phyloP scores from a whole-genome alignment of 1,284 basidiomycete species.

The Cutaneotrichosporon dermatis region DNA sequence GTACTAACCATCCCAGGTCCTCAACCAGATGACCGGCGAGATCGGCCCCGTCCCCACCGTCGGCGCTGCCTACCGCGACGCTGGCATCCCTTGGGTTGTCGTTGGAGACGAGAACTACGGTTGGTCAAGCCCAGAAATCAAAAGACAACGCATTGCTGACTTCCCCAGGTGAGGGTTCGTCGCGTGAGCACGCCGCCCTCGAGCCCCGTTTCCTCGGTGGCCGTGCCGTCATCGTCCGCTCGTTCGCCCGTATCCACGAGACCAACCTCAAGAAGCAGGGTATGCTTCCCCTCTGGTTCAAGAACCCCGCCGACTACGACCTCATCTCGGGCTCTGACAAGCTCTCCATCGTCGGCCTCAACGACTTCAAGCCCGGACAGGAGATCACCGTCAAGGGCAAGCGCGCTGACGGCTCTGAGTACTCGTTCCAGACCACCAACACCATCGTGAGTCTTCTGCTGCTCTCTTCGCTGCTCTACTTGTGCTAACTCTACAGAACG shows the following conservation, averaged over 20 bases:
- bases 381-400: conserved; percentile 74
- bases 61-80: conserved; percentile 81
- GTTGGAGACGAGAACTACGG: conserved; percentile 91
- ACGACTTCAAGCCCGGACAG: conserved; percentile 79
- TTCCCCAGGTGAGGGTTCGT: conserved; percentile 74
- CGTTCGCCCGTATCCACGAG: conserved; percentile 97
- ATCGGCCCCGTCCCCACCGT: conserved; percentile 80
- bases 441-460: conserved; percentile 22
- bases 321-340: conserved; percentile 76
- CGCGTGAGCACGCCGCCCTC: conserved; percentile 95
- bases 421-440: conserved; percentile 53
- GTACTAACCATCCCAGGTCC: too few relatives aligned
- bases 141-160: too few relatives aligned
- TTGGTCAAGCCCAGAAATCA: too few relatives aligned
- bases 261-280: conserved; percentile 77
- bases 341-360: conserved; percentile 77
- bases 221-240: conserved; percentile 88
- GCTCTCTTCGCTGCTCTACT: too few relatives aligned
- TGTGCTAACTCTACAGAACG: conserved; percentile 49
- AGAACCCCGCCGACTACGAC: conserved; percentile 83
- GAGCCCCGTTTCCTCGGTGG: conserved; percentile 97
- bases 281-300: conserved; percentile 73
- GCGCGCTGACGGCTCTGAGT: conserved; percentile 73
- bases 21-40: conserved; percentile 85
- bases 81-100: conserved; percentile 91